Conservation (phyloP, 1,284 basidiomycete genomes). For the Cutaneotrichosporon daszewskae region DNA sequence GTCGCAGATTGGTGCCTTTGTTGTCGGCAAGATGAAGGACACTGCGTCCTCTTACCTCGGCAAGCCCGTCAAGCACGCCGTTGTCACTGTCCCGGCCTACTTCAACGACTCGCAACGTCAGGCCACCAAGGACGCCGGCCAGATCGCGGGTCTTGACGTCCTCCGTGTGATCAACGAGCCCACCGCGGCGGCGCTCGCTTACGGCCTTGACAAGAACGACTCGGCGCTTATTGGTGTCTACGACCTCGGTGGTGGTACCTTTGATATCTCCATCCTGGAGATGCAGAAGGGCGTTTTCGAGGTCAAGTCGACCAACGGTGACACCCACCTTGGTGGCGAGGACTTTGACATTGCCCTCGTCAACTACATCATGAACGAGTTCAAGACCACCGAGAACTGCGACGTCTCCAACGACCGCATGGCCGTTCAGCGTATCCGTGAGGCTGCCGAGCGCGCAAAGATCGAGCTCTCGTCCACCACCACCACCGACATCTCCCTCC, state of each 20-base stretch:
- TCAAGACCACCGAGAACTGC: conserved; percentile 87
- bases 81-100: conserved; percentile 97
- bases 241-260: conserved; percentile 89
- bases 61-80: conserved; percentile 90
- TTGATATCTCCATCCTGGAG: conserved; percentile 97
- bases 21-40: conserved; percentile 91
- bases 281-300: conserved; percentile 99
- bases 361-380: conserved; percentile 79
- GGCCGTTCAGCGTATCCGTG: conserved; percentile 98
- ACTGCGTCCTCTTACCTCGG: conserved; percentile 89
- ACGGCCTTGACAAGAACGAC: conserved; percentile 78
- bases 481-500: conserved; percentile 92
- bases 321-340: conserved; percentile 97
- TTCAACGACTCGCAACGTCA: conserved; percentile 99
- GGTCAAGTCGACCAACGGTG: conserved; percentile 98
- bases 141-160: conserved; percentile 97
- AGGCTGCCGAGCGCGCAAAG: conserved; percentile 99
- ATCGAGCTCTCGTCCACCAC: conserved; percentile 91
- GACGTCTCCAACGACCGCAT: conserved; percentile 82
- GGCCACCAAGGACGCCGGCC: conserved; percentile 98
- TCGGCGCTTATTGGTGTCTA: conserved; percentile 91
- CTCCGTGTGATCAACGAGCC: conserved; percentile 99
- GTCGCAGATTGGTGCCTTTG: conserved; percentile 65
- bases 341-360: conserved; percentile 93
- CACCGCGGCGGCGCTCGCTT: conserved; percentile 93